phyloP scores from a whole-genome alignment of 495 filamentous ascomycete genomes.

The Chaetomium fimeti region DNA sequence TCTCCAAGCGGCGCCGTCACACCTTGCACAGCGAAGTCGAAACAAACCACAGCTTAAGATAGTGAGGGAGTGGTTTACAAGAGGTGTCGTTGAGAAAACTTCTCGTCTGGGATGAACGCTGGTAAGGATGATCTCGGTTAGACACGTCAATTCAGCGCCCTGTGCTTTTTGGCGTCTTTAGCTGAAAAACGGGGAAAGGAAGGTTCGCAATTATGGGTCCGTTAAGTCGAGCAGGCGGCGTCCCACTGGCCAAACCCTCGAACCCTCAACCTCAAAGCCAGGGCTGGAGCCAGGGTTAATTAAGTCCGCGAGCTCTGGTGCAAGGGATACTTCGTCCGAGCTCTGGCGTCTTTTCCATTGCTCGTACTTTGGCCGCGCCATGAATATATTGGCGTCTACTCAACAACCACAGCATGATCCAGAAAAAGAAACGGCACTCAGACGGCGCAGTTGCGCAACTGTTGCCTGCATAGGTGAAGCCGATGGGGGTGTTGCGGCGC shows the following conservation, averaged over 20 bases:
- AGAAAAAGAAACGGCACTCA: neutral
- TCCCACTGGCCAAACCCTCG: neutral
- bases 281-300: too few species aligned
- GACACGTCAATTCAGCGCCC: neutral
- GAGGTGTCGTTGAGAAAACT: slow-evolving; percentile 7
- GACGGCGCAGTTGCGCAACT: neutral
- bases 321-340: too few species aligned
- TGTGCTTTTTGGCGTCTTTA: neutral
- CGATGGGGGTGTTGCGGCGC: neutral
- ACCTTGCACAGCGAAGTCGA: neutral
- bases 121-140: slow-evolving; percentile 19
- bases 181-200: neutral
- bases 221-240: neutral
- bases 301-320: too few species aligned
- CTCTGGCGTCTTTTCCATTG: too few species aligned
- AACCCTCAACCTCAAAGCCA: too few species aligned
- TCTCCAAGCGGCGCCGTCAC: slow-evolving; percentile 3
- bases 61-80: neutral
- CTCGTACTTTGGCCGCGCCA: too few species aligned
- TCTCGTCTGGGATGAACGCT: neutral
- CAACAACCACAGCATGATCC: neutral
- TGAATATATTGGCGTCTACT: neutral
- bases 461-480: neutral
- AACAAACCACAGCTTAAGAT: slow-evolving; percentile 8
- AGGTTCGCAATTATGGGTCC: neutral